Percentiles rank a stretch among this genome's conserved stretches.
phyloP scores from a whole-genome alignment of 768 basidiomycete genomes.

The Mycena polygramma region DNA sequence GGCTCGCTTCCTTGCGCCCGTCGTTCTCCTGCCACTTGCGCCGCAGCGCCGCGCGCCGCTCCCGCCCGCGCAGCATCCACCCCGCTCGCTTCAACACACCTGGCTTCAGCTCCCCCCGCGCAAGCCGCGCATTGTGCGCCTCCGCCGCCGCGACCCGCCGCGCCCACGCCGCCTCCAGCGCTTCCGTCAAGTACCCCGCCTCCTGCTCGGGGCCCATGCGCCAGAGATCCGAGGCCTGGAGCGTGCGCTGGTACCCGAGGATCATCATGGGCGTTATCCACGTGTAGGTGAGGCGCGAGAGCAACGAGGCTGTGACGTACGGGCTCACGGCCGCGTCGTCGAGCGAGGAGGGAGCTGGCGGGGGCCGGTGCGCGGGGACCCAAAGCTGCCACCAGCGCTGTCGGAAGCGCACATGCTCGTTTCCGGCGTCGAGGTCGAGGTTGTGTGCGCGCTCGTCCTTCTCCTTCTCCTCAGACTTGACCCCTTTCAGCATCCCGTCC shows the following conservation, averaged over 20 bases:
- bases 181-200: conserved; percentile 60
- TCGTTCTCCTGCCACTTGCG: conserved; percentile 58
- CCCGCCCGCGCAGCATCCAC: conserved; percentile 54
- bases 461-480: background rate
- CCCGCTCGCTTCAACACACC: conserved; percentile 48
- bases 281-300: conserved; percentile 73
- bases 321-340: conserved; percentile 74
- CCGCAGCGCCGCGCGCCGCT: conserved; percentile 48
- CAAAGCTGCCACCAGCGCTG: conserved; percentile 42
- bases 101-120: conserved; percentile 52
- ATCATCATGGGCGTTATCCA: conserved; percentile 77
- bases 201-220: conserved; percentile 67
- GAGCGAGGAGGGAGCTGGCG: conserved; percentile 65
- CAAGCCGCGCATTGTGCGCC: conserved; percentile 67
- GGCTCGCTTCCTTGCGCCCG: conserved; percentile 62
- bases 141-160: conserved; percentile 60
- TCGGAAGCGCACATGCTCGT: background rate
- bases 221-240: conserved; percentile 84
- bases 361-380: conserved; percentile 71
- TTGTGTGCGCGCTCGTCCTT: background rate
- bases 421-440: background rate
- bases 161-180: conserved; percentile 70
- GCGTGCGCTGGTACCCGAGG: conserved; percentile 78
- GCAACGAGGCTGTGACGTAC: conserved; percentile 68
- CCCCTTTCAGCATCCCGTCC: background rate